These are phyloP conservation scores for Xylaria sp. DNA, from an alignment of 2,329 filamentous ascomycete species.

Conservation along the genomic window DNA sequence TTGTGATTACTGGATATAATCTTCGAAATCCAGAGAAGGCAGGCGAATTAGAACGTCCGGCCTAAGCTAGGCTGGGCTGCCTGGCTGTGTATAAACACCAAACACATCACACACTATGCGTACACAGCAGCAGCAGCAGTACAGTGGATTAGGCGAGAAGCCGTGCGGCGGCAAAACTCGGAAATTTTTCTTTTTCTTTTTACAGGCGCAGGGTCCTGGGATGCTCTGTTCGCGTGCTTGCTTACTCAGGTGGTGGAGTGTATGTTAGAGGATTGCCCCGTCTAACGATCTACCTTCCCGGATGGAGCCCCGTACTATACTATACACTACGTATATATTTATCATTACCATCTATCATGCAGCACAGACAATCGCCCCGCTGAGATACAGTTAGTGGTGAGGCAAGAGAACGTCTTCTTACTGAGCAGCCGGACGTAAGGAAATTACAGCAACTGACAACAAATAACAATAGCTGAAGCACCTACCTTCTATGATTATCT, in stretches of 20 bases:
- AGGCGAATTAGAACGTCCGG: neutral
- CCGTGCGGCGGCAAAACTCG: constrained; percentile 8
- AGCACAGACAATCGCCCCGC: constrained; percentile 6
- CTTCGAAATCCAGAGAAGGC: neutral
- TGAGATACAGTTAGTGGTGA: neutral
- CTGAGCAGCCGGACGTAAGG: constrained; percentile 1
- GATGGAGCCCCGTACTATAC: constrained; percentile 1
- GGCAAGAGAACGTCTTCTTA: neutral
- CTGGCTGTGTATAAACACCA: neutral
- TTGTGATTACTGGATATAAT: constrained; percentile 24
- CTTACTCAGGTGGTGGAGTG: neutral
- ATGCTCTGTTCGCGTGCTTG: neutral
- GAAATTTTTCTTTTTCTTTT: constrained; percentile 8
- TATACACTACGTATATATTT: neutral
- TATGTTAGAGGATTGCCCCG: neutral
- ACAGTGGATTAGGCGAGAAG: neutral
- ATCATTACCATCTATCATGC: neutral
- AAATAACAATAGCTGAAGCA: neutral
- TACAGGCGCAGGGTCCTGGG: neutral
- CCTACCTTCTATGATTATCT: neutral
- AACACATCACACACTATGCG: neutral
- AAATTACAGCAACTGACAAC: neutral
- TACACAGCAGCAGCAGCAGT: neutral
- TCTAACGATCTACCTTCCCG: constrained; percentile 16
- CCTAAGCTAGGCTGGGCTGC: neutral